Percentiles rank a stretch among this genome's conserved stretches.
Evolutionary conservation across 2,329 filamentous ascomycete species (phyloP).

Genomic region (Colletotrichum lupini): DNA sequence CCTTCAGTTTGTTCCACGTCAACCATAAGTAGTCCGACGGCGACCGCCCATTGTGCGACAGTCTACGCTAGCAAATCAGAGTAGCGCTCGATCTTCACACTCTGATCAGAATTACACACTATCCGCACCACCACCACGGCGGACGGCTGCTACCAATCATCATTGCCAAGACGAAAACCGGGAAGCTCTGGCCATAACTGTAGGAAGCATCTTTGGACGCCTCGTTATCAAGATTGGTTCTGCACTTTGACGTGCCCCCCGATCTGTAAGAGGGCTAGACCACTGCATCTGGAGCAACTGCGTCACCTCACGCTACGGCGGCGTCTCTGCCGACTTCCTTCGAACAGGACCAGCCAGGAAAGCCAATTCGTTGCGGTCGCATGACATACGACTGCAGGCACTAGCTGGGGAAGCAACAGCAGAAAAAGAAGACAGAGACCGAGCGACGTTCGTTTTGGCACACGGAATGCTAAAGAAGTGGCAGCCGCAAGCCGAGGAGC

Average conservation of each 20-base stretch:
- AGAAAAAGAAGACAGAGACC: constrained; percentile 1
- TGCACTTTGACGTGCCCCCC: constrained; percentile 20
- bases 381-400: constrained; percentile 19
- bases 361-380: background rate
- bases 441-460: background rate
- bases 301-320: constrained; percentile 2
- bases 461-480: background rate
- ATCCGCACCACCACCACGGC: background rate
- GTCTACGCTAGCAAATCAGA: background rate
- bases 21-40: background rate
- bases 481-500: background rate
- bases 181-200: background rate
- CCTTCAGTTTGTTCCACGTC: background rate
- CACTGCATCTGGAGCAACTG: background rate
- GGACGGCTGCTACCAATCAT: background rate
- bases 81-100: background rate
- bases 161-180: background rate
- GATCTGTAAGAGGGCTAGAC: background rate
- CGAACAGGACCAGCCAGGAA: background rate
- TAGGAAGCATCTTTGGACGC: background rate
- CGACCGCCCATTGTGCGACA: background rate
- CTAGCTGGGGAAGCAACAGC: background rate
- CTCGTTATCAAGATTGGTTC: constrained; percentile 2
- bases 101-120: background rate
- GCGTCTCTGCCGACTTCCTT: constrained; percentile 14